phyloP scores from a whole-genome alignment of 805 yeast genomes.

The Tetrapisispora taiwanensis region DNA sequence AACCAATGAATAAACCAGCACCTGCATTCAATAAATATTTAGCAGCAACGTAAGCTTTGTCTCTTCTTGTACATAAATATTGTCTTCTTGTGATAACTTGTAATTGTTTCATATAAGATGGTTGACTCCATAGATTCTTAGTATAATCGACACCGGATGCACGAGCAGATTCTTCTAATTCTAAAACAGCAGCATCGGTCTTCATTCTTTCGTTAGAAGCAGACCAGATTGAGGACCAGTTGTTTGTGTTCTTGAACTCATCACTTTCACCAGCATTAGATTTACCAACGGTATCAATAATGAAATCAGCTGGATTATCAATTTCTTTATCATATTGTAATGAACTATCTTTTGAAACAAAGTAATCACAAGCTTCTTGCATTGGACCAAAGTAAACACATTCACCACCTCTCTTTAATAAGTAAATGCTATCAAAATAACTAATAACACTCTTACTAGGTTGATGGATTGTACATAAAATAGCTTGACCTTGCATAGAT shows the following conservation, averaged over 20 bases:
- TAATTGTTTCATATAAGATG: constrained; percentile 40
- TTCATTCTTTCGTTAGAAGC: constrained; percentile 9
- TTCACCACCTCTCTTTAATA: constrained; percentile 60
- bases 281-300: constrained; percentile 62
- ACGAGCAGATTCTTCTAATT: constrained; percentile 14
- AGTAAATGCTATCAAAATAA: constrained; percentile 49
- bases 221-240: constrained; percentile 20
- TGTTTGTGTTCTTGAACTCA: constrained; percentile 4
- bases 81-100: constrained; percentile 35
- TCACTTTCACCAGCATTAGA: constrained; percentile 36
- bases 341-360: constrained; percentile 50
- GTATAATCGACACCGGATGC: constrained; percentile 13
- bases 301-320: constrained; percentile 72
- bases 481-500: constrained; percentile 75
- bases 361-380: constrained; percentile 42
- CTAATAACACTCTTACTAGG: constrained; percentile 65
- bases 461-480: constrained; percentile 90
- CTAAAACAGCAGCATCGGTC: constrained; percentile 4
- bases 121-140: constrained; percentile 13
- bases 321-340: constrained; percentile 37
- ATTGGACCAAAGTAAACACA: constrained; percentile 68
- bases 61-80: constrained; percentile 42
- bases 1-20: constrained; percentile 62
- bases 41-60: constrained; percentile 51
- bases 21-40: constrained; percentile 43